Conservation (phyloP, 1,139 yeast genomes). For the Blastobotrys indianensis region DNA sequence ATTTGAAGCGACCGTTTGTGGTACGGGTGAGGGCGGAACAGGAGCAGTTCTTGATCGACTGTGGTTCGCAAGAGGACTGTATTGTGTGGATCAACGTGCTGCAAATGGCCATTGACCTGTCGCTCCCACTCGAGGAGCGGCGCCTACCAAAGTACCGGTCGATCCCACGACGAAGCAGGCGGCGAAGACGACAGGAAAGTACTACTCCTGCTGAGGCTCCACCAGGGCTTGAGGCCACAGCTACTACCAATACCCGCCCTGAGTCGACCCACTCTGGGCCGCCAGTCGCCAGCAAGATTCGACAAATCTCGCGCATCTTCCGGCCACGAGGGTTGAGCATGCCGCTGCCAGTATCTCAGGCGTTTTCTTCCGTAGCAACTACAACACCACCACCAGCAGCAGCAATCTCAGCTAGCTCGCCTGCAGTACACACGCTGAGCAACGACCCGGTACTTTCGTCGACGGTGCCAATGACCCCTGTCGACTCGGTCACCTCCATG, state of each 20-base stretch:
- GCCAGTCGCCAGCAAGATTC: too few species aligned
- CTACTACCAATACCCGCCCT: too few species aligned
- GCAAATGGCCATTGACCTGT: conserved; percentile 37
- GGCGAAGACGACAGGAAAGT: conserved; percentile 4
- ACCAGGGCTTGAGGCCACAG: too few species aligned
- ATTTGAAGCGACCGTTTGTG: conserved; percentile 52
- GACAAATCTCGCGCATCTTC: too few species aligned
- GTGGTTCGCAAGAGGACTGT: conserved; percentile 46
- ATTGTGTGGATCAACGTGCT: conserved; percentile 55
- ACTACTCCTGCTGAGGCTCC: not conserved
- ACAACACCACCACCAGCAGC: conserved; percentile 1
- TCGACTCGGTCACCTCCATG: conserved; percentile 4
- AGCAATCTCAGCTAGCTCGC: not conserved
- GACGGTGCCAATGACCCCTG: conserved; percentile 4
- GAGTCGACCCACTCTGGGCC: too few species aligned
- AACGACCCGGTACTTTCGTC: not conserved
- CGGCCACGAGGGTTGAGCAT: too few species aligned
- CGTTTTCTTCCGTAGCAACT: conserved; percentile 3
- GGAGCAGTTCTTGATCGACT: conserved; percentile 58
- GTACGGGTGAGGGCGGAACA: conserved; percentile 60
- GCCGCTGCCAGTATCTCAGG: too few species aligned
- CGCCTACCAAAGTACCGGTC: conserved; percentile 32
- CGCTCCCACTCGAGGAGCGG: conserved; percentile 39
- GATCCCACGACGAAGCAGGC: conserved; percentile 31
- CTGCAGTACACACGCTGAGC: too few species aligned